These are phyloP conservation scores for Globisporangium rhizosaccharum DNA, from an alignment of 352 stramenopile species.

Conservation along the genomic window DNA sequence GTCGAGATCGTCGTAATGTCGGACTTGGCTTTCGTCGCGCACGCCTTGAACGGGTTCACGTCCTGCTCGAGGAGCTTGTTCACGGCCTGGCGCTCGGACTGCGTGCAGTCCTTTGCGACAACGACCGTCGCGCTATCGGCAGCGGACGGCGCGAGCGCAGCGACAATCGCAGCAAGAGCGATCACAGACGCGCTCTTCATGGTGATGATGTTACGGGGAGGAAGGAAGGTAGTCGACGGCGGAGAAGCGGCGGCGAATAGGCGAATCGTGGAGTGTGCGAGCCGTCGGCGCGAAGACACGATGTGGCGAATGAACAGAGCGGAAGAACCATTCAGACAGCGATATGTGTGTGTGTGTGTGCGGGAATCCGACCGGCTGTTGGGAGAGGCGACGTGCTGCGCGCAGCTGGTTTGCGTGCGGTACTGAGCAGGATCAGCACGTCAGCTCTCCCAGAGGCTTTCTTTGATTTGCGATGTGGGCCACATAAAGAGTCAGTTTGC, in stretches of 20 bases:
- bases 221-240: constrained; percentile 16
- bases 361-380: neutral
- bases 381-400: neutral
- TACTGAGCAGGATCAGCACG: too few relatives aligned
- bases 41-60: constrained; percentile 48
- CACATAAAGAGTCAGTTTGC: too few relatives aligned
- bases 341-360: too few relatives aligned
- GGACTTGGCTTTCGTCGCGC: constrained; percentile 37
- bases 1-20: constrained; percentile 48
- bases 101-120: constrained; percentile 43
- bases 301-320: neutral
- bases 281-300: constrained; percentile 6
- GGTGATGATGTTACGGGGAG: neutral
- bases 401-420: too few relatives aligned
- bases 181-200: constrained; percentile 34
- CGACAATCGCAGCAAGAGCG: constrained; percentile 17
- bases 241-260: constrained; percentile 13
- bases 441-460: too few relatives aligned
- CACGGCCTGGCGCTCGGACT: constrained; percentile 38
- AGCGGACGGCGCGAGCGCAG: constrained; percentile 7
- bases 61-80: constrained; percentile 63
- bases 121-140: constrained; percentile 8
- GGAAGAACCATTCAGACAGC: constrained; percentile 1
- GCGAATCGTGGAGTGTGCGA: constrained; percentile 9
- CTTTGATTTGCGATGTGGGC: too few relatives aligned